Base-by-base conservation (phyloP, 2,329 filamentous ascomycete genomes). In the Diplocarpon mali region DNA sequence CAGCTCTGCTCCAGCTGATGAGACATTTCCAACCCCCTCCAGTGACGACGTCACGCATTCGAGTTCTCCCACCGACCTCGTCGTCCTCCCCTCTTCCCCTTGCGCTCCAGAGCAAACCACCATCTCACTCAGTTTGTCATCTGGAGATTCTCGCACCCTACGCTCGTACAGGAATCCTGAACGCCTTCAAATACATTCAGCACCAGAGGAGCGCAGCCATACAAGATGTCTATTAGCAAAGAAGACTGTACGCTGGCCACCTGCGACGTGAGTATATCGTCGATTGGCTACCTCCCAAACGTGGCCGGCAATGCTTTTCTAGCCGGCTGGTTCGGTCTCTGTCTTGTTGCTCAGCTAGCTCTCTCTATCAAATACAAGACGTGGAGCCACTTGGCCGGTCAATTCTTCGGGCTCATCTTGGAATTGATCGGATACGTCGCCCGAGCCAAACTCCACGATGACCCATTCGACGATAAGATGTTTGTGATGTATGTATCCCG, bases 401-500 rank as follows among this genome's bases (percentile, higher is more conserved):
- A 81, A 62, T 45, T 66, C 2, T 60, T 71, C 0, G 78, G 78
- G 9, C 64, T 72, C 17, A 24, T 69, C 34, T 64, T 67, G 16
- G 78, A 81, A 59, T 59, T 76, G 14, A 51, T 78, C 30, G 78
- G 78, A 15, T 82, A 83, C 48, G 60, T 60, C 1, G 76, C 69
- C 2, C 68, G 78, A 15, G 60, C 81, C 35, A 62, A 71, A 53
- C 69, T 76, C 55, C 69, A 69, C 53, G 38, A 67, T 31, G 69
- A 79, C 53, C 68, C 67, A 2, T 80, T 67, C 62, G 53, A 55
- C 32, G 58, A 65, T 48, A 58, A 62, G 31, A 57, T 62, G 36
- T 73, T 73, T 59, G 55, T 71, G 42, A 69, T 76, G n/a, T 75
- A 79, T 57, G 69, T 78, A 29, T 68, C 72, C 57, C 72, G 69